Evolutionary conservation across 176 grass and related monocot genomes (phyloP).

Genomic region (Rhynchospora pubera): DNA sequence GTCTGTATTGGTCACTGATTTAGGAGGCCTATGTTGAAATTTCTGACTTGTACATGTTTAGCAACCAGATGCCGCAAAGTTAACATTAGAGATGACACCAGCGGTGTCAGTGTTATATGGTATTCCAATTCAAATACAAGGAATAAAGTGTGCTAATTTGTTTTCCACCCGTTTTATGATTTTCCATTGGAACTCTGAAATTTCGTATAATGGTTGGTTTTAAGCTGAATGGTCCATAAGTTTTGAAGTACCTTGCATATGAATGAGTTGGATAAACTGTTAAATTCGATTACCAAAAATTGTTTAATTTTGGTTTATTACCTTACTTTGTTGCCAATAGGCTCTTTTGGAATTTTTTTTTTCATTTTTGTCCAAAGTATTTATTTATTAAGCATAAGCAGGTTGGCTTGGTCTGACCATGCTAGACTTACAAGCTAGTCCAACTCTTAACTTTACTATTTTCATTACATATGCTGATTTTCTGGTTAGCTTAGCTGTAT

Average conservation of each 20-base stretch:
- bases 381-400: not conserved
- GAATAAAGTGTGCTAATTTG: not conserved
- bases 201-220: not conserved
- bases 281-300: not conserved
- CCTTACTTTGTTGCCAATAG: not conserved
- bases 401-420: not conserved
- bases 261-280: not conserved
- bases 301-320: not conserved
- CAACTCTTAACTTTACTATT: not conserved
- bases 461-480: not conserved
- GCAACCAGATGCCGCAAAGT: not conserved
- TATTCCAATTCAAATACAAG: not conserved
- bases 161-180: not conserved
- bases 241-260: not conserved
- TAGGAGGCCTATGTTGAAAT: not conserved
- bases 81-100: not conserved
- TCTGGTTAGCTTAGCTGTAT: not conserved
- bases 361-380: not conserved
- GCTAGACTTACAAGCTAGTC: not conserved
- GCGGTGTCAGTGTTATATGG: not conserved
- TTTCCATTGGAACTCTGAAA: not conserved
- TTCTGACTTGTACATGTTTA: not conserved
- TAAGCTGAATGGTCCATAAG: not conserved
- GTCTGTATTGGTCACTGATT: not conserved
- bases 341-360: not conserved